These are phyloP conservation scores for Casuarina equisetifolia DNA, from an alignment of 306 rosid species.

Conservation along the genomic window DNA sequence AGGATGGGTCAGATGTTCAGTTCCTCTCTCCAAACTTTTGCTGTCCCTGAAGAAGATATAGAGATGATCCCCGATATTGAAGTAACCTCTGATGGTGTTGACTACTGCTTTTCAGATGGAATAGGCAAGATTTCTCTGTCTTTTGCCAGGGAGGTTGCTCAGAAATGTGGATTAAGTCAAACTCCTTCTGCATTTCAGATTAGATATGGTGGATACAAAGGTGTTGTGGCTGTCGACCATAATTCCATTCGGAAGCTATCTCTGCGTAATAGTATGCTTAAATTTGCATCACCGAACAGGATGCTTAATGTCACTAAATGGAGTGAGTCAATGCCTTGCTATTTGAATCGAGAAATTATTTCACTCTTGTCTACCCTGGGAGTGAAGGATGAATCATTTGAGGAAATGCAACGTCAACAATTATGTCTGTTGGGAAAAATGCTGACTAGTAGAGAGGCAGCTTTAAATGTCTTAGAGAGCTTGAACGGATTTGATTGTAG, in stretches of 20 bases:
- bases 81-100: constrained; percentile 52
- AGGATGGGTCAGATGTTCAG: constrained; percentile 99
- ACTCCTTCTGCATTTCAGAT: constrained; percentile 93
- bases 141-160: constrained; percentile 82
- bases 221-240: constrained; percentile 84
- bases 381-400: constrained; percentile 66
- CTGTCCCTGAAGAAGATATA: constrained; percentile 62
- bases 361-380: constrained; percentile 76
- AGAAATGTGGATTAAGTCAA: constrained; percentile 58
- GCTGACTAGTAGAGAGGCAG: constrained; percentile 58
- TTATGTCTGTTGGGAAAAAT: constrained; percentile 61
- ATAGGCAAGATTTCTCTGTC: constrained; percentile 81
- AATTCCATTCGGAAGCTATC: constrained; percentile 75
- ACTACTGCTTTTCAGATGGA: constrained; percentile 94
- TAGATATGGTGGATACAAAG: constrained; percentile 95
- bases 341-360: constrained; percentile 86
- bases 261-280: constrained; percentile 80
- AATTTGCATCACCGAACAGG: constrained; percentile 72
- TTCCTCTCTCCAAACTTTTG: constrained; percentile 74
- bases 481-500: constrained; percentile 60
- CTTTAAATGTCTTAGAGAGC: constrained; percentile 63
- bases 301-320: constrained; percentile 90
- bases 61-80: constrained; percentile 88
- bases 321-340: constrained; percentile 82
- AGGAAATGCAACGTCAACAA: constrained; percentile 75